Base-by-base conservation (phyloP, 1,139 yeast genomes). In the Taphrina betulina region DNA sequence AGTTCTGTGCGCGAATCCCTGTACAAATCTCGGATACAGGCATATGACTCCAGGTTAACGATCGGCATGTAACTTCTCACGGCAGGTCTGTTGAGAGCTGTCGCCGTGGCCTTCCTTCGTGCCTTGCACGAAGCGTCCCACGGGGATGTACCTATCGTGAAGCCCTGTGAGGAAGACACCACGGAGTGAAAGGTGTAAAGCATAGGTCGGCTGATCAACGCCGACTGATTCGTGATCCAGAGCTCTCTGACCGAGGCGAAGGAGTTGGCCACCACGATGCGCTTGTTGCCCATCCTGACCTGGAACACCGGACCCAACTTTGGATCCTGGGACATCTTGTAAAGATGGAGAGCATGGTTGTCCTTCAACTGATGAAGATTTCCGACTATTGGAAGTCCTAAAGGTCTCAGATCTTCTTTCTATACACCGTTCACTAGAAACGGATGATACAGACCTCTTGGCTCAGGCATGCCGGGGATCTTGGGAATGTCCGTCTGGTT, bases 171-270 rank as follows among this genome's bases (percentile, higher is more conserved):
- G 3, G 77, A 69, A 0, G 89, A 82, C 1, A 85, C 78, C 5
- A 85, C 72, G 28, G 57, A n/a, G 28, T 85, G 94, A 69, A 85
- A 85, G 0, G 89, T 82, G 67, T 80, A 78, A 56, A 78, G 73
- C 23, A 75, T 68, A 0, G 95, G 94, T 42, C 95, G 70, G 0
- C 94, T 85, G 62, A 80, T 81, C 60, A 78, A 78, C 1, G 82
- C 77, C 33, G 73, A 67, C 35, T 81, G 71, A 61, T 78, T 73
- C 31, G 73, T 75, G 17, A 73, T 65, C 86, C 88, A 84, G 3
- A 85, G 68, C 28, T 71, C 68, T 38, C 69, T 67, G 1, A 82
- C 80, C 4, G 83, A 76, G 1, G 75, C 75, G 63, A 71, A 81
- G 0, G 83, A 75, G 65, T 85, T 84, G 8, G 82, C 90, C 26